These are phyloP conservation scores for Amphichorda felina DNA, from an alignment of 2,329 filamentous ascomycete genomes.

Conservation along the genomic window DNA sequence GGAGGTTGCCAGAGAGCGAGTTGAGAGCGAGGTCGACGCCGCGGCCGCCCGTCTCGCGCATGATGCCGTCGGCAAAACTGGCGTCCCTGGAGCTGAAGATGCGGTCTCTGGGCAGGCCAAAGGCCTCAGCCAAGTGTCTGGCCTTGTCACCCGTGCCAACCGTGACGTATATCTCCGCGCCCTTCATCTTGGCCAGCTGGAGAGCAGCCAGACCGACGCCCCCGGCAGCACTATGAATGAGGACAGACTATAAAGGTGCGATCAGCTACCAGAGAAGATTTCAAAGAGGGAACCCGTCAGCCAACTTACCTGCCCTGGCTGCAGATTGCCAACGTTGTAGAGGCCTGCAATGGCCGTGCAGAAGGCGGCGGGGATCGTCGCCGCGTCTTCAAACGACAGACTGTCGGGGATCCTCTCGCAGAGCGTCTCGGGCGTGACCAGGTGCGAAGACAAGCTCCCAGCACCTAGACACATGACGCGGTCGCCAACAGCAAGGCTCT, in stretches of 20 bases:
- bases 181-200: constrained; percentile 8
- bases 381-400: constrained; percentile 12
- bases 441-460: constrained; percentile 14
- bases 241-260: too few relatives aligned
- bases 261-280: too few relatives aligned
- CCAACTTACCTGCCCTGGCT: constrained; percentile 18
- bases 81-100: constrained; percentile 13
- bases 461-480: constrained; percentile 9
- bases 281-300: too few relatives aligned
- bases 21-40: too few relatives aligned
- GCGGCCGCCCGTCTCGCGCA: constrained; percentile 9
- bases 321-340: constrained; percentile 10
- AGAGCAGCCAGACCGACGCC: constrained; percentile 15
- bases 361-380: constrained; percentile 5
- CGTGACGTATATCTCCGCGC: constrained; percentile 14
- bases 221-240: constrained; percentile 16
- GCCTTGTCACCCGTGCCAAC: constrained; percentile 14
- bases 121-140: constrained; percentile 11
- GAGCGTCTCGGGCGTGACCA: neutral
- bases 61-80: constrained; percentile 15
- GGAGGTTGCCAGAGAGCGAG: constrained; percentile 12
- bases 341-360: constrained; percentile 7
- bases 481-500: constrained; percentile 7
- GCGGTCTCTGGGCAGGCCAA: constrained; percentile 15
- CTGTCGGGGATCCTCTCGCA: constrained; percentile 3